Evolutionary conservation across 2,329 filamentous ascomycete genomes (phyloP).

Genomic region (Teratosphaeria gauchensis): DNA sequence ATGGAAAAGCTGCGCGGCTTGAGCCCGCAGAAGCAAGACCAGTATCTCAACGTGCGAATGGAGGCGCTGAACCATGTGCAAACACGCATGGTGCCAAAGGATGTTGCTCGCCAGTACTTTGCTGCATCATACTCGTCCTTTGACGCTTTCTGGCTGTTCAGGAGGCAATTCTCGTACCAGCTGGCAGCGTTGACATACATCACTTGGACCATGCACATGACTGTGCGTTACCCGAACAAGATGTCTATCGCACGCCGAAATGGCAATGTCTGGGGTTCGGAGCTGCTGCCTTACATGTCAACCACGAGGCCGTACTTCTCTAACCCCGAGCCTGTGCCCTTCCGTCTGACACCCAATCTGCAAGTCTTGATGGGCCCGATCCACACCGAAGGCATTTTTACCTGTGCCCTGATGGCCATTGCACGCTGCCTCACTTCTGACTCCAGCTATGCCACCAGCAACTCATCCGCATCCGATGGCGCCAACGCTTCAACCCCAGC

Average conservation of each 20-base stretch:
- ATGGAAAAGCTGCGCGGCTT: slow-evolving; percentile 86
- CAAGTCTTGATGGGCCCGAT: slow-evolving; percentile 94
- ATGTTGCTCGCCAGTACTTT: slow-evolving; percentile 79
- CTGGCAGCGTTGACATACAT: slow-evolving; percentile 92
- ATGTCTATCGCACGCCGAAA: slow-evolving; percentile 79
- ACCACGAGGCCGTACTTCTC: slow-evolving; percentile 78
- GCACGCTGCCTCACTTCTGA: slow-evolving; percentile 88
- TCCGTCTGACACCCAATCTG: slow-evolving; percentile 92
- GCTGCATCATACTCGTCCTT: slow-evolving; percentile 78
- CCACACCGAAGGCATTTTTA: slow-evolving; percentile 91
- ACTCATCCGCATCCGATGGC: slow-evolving; percentile 11
- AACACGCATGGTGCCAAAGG: slow-evolving; percentile 81
- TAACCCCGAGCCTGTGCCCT: slow-evolving; percentile 90
- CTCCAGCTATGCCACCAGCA: slow-evolving; percentile 14
- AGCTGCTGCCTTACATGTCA: slow-evolving; percentile 85
- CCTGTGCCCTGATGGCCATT: slow-evolving; percentile 92
- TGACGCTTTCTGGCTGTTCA: slow-evolving; percentile 96
- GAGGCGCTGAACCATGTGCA: slow-evolving; percentile 95
- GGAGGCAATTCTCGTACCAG: slow-evolving; percentile 92
- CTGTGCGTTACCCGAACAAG: slow-evolving; percentile 90
- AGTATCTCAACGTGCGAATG: slow-evolving; percentile 41
- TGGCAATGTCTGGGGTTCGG: slow-evolving; percentile 92
- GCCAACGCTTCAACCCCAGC: slow-evolving; percentile 4
- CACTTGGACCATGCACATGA: slow-evolving; percentile 97
- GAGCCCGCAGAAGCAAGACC: slow-evolving; percentile 50